Base-by-base conservation (phyloP, 2,329 filamentous ascomycete genomes). In the Fusarium sp. region DNA sequence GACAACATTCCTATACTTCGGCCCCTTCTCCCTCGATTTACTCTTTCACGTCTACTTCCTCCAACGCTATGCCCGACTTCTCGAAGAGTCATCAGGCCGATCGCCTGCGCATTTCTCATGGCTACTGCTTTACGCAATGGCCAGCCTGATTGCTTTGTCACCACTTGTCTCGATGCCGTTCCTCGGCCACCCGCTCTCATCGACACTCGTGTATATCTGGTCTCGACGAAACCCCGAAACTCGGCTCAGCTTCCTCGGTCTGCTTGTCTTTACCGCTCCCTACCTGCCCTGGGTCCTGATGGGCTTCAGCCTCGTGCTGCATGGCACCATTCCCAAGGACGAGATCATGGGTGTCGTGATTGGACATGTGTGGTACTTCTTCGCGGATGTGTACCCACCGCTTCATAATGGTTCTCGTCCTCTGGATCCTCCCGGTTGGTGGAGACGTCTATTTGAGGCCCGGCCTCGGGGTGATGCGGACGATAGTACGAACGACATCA, bases 1-100 rank as follows among this genome's bases (percentile, higher is more conserved):
- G 40, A 97, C 95, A 4, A 97, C 95, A 2, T 99, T 99, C 82
- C 89, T 98, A 76, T 99, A 98, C 84, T 98, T 98, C 77, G 96
- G 96, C 4, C 94, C 95, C 3, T 89, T 98, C 70, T 96, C 92
- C 31, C 89, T 99, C 77, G 96, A 98, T 79, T 90, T 99, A 40
- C 87, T 98, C 73, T 98, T 98, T 84, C 95, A 98, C 80, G 92
- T 98, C 79, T 99, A 98, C 87, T 99, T 99, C 83, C 91, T 98
- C 60, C 94, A 98, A 79, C 92, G 96, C 59, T 99, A 99, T 80
- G 94, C 95, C 8, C 92, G 96, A 51, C 91, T 98, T 43, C 89
- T 99, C 46, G 96, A 99, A 81, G 95, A 98, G 80, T 94, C 93
- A 1, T 94, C 94, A n/a, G 93, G 94, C 40, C 89, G 93, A 43